Conservation (phyloP, 306 rosid species). For the Cicer chorassanicum region DNA sequence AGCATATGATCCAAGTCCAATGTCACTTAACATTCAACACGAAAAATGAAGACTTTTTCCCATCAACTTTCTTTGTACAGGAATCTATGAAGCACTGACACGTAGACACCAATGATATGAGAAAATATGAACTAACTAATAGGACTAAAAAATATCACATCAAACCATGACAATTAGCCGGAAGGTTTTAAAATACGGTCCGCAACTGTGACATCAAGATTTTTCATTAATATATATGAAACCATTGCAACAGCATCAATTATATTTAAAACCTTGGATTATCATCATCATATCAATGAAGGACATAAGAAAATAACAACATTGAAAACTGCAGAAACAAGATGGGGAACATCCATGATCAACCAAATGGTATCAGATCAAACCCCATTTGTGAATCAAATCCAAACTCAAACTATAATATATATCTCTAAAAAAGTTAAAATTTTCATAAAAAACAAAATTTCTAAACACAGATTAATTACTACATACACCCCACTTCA, state of each 20-base stretch:
- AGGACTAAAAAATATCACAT: constrained; percentile 3
- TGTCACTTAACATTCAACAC: neutral
- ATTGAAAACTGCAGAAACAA: neutral
- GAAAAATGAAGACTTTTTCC: neutral
- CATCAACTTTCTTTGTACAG: neutral
- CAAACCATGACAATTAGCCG: neutral
- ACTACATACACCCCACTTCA: neutral
- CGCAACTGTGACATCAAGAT: neutral
- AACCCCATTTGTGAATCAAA: constrained; percentile 24
- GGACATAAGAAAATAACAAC: constrained; percentile 15
- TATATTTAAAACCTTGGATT: neutral
- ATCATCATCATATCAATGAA: constrained; percentile 5
- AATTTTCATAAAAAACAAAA: neutral
- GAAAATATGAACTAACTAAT: neutral
- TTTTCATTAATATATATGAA: neutral
- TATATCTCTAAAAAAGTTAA: neutral
- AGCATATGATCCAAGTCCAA: neutral
- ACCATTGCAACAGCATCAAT: neutral
- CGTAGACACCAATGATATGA: neutral
- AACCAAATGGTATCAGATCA: constrained; percentile 5
- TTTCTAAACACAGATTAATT: neutral
- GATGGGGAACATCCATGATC: constrained; percentile 6
- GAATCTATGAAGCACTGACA: neutral
- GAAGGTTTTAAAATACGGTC: neutral
- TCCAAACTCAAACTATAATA: neutral